These are phyloP conservation scores for Thielaviopsis cerberus DNA, from an alignment of 2,329 filamentous ascomycete species.

Conservation along the genomic window DNA sequence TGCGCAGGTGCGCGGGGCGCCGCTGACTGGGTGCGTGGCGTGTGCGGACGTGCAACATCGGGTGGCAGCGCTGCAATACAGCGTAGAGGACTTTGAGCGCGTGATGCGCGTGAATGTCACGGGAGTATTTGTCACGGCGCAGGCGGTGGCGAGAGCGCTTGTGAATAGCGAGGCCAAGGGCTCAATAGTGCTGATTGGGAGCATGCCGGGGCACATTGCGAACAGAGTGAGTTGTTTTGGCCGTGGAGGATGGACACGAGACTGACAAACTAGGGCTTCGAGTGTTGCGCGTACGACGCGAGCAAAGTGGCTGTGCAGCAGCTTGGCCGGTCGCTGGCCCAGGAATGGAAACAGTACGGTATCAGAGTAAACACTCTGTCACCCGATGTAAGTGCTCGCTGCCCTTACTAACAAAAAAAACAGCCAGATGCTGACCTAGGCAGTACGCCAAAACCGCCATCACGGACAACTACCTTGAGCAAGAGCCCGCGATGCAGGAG, in stretches of 20 bases:
- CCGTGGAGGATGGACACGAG: no score
- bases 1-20: slow-evolving; percentile 23
- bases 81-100: slow-evolving; percentile 42
- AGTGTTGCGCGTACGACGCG: slow-evolving; percentile 44
- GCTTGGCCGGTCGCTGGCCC: slow-evolving; percentile 38
- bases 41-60: slow-evolving; percentile 31
- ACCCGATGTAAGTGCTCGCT: slow-evolving; percentile 28
- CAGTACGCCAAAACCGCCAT: no score
- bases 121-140: slow-evolving; percentile 51
- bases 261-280: slow-evolving; percentile 29
- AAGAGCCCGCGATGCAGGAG: no score
- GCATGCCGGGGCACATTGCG: slow-evolving; percentile 30
- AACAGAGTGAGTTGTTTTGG: slow-evolving; percentile 25
- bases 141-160: slow-evolving; percentile 45
- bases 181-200: slow-evolving; percentile 31
- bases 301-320: slow-evolving; percentile 44
- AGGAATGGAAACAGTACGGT: slow-evolving; percentile 42
- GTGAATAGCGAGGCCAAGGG: slow-evolving; percentile 23
- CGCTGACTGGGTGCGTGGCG: slow-evolving; percentile 24
- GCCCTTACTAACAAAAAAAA: no score
- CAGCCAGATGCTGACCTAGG: no score
- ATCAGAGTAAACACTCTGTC: slow-evolving; percentile 50
- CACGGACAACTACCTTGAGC: no score
- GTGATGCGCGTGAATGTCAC: slow-evolving; percentile 52
- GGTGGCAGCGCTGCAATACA: slow-evolving; percentile 27